Evolutionary conservation across 805 yeast genomes (phyloP), one percentile per base, ranked within the genome.

Genomic region (Candida ulmi): DNA sequence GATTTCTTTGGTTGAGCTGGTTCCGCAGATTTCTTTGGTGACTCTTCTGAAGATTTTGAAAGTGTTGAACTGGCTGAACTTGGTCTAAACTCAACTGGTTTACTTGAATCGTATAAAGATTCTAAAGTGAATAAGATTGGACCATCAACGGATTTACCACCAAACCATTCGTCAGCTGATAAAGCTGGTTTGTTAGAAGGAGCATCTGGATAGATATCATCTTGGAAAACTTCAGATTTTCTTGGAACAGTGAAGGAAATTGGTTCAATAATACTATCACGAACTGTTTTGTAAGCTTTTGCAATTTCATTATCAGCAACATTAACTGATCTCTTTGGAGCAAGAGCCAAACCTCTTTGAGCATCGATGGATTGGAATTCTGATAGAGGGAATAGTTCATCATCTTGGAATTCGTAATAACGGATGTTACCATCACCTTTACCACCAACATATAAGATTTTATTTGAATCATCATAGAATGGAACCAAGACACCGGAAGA

Each of bases 371-470:
- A 88, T 44, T 81, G 80, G 61, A 75, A 93, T 60, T 91, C 96
- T n/a, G 95, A 85, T 43, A 93, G 66, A 51, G 84, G 87, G 62
- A 71, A 80, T 40, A 93, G 70, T 54, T 80, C 83, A 54, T 91
- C 97, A 53, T 85, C 78, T 45, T 80, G 88, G 61, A 76, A 88
- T 68, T 93, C 99, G 58, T 69, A 93, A 65, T 91, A 91, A 56
- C 96, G 85, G 54, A 93, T 87, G 61, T 91, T 93, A 53, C 98
- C 98, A 62, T 93, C 99, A 61, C 97, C 97, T 63, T 93, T 91
- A 51, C 99, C 99, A 25, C 95, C 98, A 45, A 93, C 68, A 57
- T 83, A 93, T 43, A 93, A 70, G 42, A 90, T 77, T 40, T 80
- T 77, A 33, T 85, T 88, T 27, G 84, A 74, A 21, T 78, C 84